Evolutionary conservation across 2,329 filamentous ascomycete species (phyloP), one percentile per base, ranked within the genome.

Genomic region (Onygena corvina): DNA sequence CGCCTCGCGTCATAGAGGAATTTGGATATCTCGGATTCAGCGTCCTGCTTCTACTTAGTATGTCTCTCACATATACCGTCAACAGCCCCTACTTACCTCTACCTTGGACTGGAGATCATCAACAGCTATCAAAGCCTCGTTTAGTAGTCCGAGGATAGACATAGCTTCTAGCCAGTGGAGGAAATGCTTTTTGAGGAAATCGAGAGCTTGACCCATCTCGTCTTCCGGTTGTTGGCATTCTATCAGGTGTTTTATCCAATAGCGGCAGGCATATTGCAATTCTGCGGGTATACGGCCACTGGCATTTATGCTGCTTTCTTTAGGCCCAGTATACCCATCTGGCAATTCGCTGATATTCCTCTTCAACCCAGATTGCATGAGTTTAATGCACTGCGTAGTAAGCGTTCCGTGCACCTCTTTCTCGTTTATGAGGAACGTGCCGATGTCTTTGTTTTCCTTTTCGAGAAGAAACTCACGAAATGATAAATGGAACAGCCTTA

Each of bases 401-500:
- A 67, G 50, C 30, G 52, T 52, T 47, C 56, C 20, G 46, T 67
- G 59, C 46, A 58, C 56, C 9, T 49, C 29, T 49, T 55, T 59
- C 53, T 62, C 55, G 38, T 67, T 48, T 51, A 61, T 57, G 56
- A 59, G 54, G 58, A 63, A 60, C 34, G 4, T 7, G 8, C 11
- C 25, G 18, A 4, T 47, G 5, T 47, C 30, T 14, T 14, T 23
- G 8, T 11, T 21, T 6, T 36, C 23, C 18, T 48, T 48, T 21
- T 57, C 42, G 27, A 61, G 55, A 7, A 62, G 56, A 21, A 60
- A 62, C 47, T 63, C 57, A 14, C 56, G 53, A 50, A 62, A 62
- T 38, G 57, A 61, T 50, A 54, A 53, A 48, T 58, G 56, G 25
- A 57, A 48, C 2, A 57, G 34, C 21, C 51, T 35, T 25, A 55